These are phyloP conservation scores for Hippophae gyantsensis DNA, from an alignment of 306 rosid genomes.

Conservation along the genomic window DNA sequence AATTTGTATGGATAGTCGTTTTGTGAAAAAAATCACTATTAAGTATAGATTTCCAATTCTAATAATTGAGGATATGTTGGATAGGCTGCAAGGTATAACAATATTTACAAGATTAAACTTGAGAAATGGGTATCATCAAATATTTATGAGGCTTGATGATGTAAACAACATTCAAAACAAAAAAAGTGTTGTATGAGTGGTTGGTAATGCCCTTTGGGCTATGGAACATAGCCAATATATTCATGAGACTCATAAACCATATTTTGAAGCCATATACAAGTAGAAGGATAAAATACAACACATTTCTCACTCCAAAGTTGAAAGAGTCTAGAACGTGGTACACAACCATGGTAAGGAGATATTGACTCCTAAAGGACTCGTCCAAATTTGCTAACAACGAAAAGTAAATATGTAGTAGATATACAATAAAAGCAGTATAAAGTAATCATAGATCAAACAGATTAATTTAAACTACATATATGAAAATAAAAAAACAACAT, in stretches of 20 bases:
- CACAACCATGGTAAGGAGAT: no score
- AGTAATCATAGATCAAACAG: no score
- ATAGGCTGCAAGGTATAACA: background rate
- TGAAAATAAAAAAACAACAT: no score
- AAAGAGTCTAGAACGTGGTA: no score
- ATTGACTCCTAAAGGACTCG: no score
- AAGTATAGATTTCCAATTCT: background rate
- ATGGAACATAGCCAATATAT: background rate
- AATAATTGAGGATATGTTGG: background rate
- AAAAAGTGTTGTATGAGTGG: background rate
- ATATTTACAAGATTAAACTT: background rate
- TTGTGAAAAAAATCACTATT: background rate
- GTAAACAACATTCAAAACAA: background rate
- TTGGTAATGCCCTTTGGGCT: background rate
- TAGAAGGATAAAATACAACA: background rate
- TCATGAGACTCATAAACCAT: background rate
- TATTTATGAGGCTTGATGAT: background rate
- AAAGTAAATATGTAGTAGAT: no score
- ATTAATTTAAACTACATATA: no score
- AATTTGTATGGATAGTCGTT: background rate
- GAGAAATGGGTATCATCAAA: background rate
- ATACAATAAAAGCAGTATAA: no score
- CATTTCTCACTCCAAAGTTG: background rate
- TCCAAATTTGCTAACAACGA: no score
- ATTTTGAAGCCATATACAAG: background rate